A percentile compares a stretch with the other conserved stretches of the same genome.
phyloP scores from a whole-genome alignment of 306 rosid species.

The Inga oerstediana region DNA sequence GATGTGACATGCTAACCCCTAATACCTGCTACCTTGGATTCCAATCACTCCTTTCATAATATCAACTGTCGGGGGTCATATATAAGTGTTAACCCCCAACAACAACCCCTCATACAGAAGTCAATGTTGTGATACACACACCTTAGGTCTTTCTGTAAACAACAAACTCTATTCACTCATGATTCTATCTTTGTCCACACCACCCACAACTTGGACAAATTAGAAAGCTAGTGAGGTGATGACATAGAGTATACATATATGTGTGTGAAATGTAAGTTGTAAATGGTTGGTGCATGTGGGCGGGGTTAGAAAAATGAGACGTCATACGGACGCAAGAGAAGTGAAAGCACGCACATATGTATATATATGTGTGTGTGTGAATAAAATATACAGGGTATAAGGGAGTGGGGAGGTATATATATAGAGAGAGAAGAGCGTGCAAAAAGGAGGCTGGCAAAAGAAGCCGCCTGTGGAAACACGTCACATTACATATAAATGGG shows the following conservation, averaged over 20 bases:
- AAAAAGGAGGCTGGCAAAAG: conserved; percentile 66
- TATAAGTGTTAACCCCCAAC: too few species aligned
- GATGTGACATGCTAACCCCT: background rate
- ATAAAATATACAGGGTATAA: background rate
- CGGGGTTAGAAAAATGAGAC: background rate
- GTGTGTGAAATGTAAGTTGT: background rate
- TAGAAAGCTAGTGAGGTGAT: background rate
- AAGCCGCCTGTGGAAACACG: conserved; percentile 23
- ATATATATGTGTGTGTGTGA: background rate
- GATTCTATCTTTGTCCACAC: background rate
- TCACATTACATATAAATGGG: background rate
- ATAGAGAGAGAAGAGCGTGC: conserved; percentile 52
- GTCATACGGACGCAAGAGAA: background rate
- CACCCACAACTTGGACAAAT: background rate
- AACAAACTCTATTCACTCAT: background rate
- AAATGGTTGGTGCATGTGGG: background rate
- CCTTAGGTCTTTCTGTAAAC: background rate
- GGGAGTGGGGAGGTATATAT: background rate
- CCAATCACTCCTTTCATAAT: background rate
- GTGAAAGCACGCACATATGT: background rate
- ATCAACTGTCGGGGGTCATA: background rate
- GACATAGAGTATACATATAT: too few species aligned
- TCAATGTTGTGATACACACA: background rate
- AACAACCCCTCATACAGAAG: background rate
- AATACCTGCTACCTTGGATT: background rate